Percentiles rank a stretch among this genome's conserved stretches.
Evolutionary conservation across 2,329 filamentous ascomycete genomes (phyloP).

Genomic region (Trichoderma guizhouense): DNA sequence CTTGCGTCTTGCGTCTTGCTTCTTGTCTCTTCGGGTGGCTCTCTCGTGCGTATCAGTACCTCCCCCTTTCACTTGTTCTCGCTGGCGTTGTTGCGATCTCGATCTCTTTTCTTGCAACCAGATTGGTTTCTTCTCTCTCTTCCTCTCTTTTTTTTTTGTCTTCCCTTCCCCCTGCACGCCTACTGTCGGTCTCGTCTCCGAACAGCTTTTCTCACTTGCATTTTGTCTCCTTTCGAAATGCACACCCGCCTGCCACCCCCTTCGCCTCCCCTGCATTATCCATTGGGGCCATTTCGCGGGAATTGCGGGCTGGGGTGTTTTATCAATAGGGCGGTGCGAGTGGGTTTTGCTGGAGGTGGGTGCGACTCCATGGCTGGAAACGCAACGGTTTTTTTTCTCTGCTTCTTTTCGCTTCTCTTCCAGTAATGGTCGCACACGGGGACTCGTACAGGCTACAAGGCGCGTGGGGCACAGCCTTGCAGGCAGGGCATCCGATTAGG

Average conservation of each 20-base stretch:
- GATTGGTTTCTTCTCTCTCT: background rate
- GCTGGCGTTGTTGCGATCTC: background rate
- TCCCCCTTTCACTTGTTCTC: background rate
- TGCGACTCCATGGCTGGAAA: background rate
- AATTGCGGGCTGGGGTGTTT: conserved; percentile 19
- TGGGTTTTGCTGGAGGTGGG: conserved; percentile 10
- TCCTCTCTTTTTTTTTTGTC: background rate
- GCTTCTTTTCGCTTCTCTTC: background rate
- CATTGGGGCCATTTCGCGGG: conserved; percentile 18
- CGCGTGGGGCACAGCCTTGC: conserved; percentile 18
- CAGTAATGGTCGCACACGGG: background rate
- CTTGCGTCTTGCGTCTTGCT: background rate
- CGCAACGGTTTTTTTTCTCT: conserved; percentile 8
- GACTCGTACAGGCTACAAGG: background rate
- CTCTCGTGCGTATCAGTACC: background rate
- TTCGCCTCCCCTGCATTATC: conserved; percentile 11
- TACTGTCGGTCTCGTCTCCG: background rate
- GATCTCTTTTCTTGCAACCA: background rate
- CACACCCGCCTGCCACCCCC: conserved; percentile 12
- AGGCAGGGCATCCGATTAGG: conserved; percentile 19
- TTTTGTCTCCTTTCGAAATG: conserved; percentile 1
- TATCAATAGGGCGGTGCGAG: conserved; percentile 13
- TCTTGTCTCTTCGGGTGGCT: background rate
- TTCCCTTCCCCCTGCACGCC: background rate
- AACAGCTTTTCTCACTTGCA: conserved; percentile 11